phyloP scores from a whole-genome alignment of 108 stramenopile genomes.

The Cyclotella atomus region DNA sequence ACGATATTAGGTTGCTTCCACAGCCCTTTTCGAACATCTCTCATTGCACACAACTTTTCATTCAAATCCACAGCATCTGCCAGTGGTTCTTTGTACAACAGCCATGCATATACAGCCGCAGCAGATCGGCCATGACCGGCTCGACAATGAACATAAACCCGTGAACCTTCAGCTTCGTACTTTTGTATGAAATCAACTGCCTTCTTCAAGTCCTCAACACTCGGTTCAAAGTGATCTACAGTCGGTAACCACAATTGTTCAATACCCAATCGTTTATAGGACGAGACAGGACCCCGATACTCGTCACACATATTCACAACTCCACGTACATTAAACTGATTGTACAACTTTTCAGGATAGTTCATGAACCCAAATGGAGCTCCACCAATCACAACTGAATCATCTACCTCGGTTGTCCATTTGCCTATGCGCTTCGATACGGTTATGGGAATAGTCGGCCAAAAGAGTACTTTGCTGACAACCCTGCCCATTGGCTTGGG shows the following conservation, averaged over 20 bases:
- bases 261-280: conserved; percentile 74
- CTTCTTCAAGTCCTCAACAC: conserved; percentile 67
- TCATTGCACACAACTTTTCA: conserved; percentile 57
- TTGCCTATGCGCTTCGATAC: conserved; percentile 66
- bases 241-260: conserved; percentile 77
- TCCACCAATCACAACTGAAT: conserved; percentile 81
- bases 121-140: conserved; percentile 88
- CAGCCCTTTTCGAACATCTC: conserved; percentile 73
- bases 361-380: conserved; percentile 75
- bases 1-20: conserved; percentile 79
- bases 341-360: conserved; percentile 62
- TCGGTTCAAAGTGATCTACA: conserved; percentile 87
- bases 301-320: conserved; percentile 90
- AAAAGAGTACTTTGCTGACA: conserved; percentile 73
- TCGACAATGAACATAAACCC: conserved; percentile 87
- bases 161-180: conserved; percentile 53
- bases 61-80: conserved; percentile 70
- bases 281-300: conserved; percentile 64
- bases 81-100: conserved; percentile 57
- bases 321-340: conserved; percentile 67
- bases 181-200: conserved; percentile 78
- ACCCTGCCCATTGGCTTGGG: conserved; percentile 63
- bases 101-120: conserved; percentile 83
- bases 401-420: conserved; percentile 79
- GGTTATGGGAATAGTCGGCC: conserved; percentile 86